Base-by-base conservation (phyloP, 129 eudicot species). In the Chrysanthemum lavandulifolium region DNA sequence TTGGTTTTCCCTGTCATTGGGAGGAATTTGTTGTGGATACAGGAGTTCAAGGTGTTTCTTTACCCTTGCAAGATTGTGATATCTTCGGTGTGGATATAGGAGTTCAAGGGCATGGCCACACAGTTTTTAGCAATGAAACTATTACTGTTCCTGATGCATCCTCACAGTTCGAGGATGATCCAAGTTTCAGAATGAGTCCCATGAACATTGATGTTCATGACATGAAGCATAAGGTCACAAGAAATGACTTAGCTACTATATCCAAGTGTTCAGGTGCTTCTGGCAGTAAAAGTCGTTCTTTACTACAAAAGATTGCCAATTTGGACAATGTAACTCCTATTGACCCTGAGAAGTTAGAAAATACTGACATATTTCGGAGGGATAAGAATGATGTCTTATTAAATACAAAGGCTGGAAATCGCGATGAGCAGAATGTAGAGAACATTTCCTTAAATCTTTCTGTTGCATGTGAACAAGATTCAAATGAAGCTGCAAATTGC, bases 1-100 rank as follows among this genome's bases (percentile, higher is more conserved):
- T 75, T 25, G 95, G 95, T 18, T 88, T 88, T 71, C 91, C 95
- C n/a, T 54, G 57, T 19, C 53, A 76, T 63, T 88, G 95, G 95
- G 80, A 81, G 73, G 76, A 73, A 19, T 83, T 48, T 78, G 65
- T 76, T 65, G 79, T 40, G 45, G 45, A 40, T 40, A 40, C 45
- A 40, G 45, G 45, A 40, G 10, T 40, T 40, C 45, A 40, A 40
- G 2, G 45, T 40, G 45, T 40, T 40, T 5, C 45, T 40, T 40
- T 6, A 40, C 45, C 60, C 25, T 23, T 13, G 10, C 48, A 33
- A 29, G 53, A 81, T 59, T 18, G 12, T 61, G 73, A 63, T 61
- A 23, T 70, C 67, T n/a, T 57, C 73, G 50, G 43, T 50, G 48
- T 65, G 71, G 43, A 51, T 62, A 61, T 49, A 53, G 72, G 69